Conservation (phyloP, 164 flowering plant genomes). For the Malania oleifera region DNA sequence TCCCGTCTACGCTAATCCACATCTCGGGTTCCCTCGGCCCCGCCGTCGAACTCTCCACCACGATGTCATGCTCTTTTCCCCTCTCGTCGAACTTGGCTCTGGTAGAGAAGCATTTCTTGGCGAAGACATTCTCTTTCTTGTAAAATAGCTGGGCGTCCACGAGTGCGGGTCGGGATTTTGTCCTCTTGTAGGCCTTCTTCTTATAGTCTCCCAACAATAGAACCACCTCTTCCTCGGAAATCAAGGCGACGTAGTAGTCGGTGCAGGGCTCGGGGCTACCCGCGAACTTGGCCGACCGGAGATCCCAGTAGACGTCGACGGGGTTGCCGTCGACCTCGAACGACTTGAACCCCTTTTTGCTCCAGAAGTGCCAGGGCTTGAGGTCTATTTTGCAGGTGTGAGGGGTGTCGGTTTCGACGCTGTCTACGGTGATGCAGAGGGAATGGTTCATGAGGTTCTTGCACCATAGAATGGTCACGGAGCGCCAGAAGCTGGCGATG, state of each 20-base stretch:
- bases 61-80: conserved; percentile 57
- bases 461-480: background rate
- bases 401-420: conserved; percentile 31
- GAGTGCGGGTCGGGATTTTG: conserved; percentile 64
- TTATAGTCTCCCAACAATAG: conserved; percentile 69
- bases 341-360: conserved; percentile 72
- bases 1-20: conserved; percentile 71
- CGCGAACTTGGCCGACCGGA: conserved; percentile 66
- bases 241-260: conserved; percentile 75
- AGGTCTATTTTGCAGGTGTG: conserved; percentile 74
- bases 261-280: conserved; percentile 61
- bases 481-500: background rate
- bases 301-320: conserved; percentile 75
- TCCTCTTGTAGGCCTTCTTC: conserved; percentile 78
- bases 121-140: conserved; percentile 74
- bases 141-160: conserved; percentile 48
- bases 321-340: conserved; percentile 57
- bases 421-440: too few relatives aligned
- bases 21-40: conserved; percentile 69
- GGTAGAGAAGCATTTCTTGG: conserved; percentile 68
- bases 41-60: conserved; percentile 59
- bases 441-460: background rate
- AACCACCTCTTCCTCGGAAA: conserved; percentile 74
- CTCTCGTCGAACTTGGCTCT: conserved; percentile 64
- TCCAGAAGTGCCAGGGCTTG: conserved; percentile 97